phyloP scores from a whole-genome alignment of 2,329 filamentous ascomycete species.

The Fusarium torulosum region DNA sequence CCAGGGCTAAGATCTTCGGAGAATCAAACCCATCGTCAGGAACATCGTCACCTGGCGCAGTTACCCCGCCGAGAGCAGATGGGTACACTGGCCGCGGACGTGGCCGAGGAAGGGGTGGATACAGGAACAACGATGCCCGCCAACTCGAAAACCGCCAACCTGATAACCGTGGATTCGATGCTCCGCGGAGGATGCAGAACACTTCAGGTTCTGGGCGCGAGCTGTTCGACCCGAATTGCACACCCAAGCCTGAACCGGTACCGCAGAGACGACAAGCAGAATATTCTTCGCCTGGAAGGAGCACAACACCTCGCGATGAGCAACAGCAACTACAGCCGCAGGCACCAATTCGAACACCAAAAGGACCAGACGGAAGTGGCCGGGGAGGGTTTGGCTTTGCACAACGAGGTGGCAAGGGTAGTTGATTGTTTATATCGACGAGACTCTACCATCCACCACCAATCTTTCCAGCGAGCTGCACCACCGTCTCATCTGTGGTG shows the following conservation, averaged over 20 bases:
- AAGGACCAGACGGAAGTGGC: slow-evolving; percentile 81
- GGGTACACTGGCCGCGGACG: slow-evolving; percentile 57
- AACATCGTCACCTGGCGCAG: slow-evolving; percentile 71
- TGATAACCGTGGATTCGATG: slow-evolving; percentile 50
- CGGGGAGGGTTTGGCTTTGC: slow-evolving; percentile 83
- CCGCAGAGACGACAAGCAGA: slow-evolving; percentile 59
- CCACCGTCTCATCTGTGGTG: slow-evolving; percentile 79
- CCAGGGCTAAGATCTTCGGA: slow-evolving; percentile 87
- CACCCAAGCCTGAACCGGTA: slow-evolving; percentile 70
- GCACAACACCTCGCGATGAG: slow-evolving; percentile 64
- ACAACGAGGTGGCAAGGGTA: slow-evolving; percentile 65
- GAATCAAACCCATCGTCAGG: slow-evolving; percentile 67
- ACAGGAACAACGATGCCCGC: slow-evolving; percentile 48
- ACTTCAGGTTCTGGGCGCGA: slow-evolving; percentile 62
- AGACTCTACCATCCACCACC: slow-evolving; percentile 86
- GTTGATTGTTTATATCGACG: slow-evolving; percentile 52
- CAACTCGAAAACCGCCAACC: slow-evolving; percentile 52
- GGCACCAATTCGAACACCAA: slow-evolving; percentile 78
- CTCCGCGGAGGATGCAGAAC: slow-evolving; percentile 44
- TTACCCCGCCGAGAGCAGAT: slow-evolving; percentile 66
- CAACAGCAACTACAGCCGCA: slow-evolving; percentile 64
- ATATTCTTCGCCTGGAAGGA: slow-evolving; percentile 53
- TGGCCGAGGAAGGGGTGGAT: slow-evolving; percentile 60
- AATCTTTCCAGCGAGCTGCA: slow-evolving; percentile 89
- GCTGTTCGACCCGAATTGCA: slow-evolving; percentile 82